phyloP scores from a whole-genome alignment of 495 filamentous ascomycete species.

The Cudoniella acicularis region DNA sequence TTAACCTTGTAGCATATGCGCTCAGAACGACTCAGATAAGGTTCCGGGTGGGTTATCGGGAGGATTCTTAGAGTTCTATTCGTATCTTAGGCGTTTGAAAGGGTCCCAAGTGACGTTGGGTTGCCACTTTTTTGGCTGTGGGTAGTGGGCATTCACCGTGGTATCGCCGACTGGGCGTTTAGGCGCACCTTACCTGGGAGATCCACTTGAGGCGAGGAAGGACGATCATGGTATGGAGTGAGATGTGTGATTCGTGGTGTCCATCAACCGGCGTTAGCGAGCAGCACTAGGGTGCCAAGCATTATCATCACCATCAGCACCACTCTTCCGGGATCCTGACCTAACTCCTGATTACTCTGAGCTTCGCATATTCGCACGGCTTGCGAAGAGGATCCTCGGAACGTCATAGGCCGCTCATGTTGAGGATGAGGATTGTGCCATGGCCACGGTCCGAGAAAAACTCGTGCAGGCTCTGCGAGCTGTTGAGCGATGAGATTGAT shows the following conservation, averaged over 20 bases:
- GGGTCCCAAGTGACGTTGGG: neutral
- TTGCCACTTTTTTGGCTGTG: neutral
- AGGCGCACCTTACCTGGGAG: neutral
- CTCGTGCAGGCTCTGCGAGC: constrained; percentile 10
- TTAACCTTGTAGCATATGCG: neutral
- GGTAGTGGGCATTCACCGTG: neutral
- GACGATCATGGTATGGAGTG: too few relatives aligned
- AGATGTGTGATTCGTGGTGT: too few relatives aligned
- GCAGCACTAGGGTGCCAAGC: neutral
- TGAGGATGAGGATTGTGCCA: constrained; percentile 9
- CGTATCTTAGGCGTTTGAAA: neutral
- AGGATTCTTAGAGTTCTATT: neutral
- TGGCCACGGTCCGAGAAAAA: constrained; percentile 6
- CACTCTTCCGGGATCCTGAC: neutral
- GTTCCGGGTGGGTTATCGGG: neutral
- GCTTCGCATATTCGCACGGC: neutral
- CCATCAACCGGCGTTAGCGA: too few relatives aligned
- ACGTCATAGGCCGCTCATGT: constrained; percentile 20
- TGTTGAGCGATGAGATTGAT: constrained; percentile 3
- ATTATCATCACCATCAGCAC: neutral
- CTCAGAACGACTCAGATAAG: neutral
- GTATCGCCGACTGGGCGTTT: neutral
- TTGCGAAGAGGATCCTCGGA: neutral
- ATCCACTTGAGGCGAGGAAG: neutral
- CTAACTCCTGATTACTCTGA: too few relatives aligned